Percentiles rank a stretch among this genome's conserved stretches.
Evolutionary conservation across 139 green algal genomes (phyloP).

Genomic region (Spirogloea muscicola): DNA sequence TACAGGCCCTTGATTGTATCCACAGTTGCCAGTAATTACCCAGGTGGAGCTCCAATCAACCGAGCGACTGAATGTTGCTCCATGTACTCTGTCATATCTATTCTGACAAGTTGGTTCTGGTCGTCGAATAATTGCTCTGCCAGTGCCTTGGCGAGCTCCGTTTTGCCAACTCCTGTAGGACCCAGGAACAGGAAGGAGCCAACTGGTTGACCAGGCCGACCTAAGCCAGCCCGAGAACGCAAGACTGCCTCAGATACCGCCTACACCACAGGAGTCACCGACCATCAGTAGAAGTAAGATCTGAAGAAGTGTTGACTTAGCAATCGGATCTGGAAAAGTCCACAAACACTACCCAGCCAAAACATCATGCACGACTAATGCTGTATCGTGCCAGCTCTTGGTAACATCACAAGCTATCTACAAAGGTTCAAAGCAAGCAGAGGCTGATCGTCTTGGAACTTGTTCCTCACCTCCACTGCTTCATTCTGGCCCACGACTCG

Average conservation of each 20-base stretch:
- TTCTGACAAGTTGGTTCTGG: constrained; percentile 64
- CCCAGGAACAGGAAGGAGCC: constrained; percentile 88
- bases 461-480: too few relatives aligned
- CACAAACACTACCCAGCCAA: too few relatives aligned
- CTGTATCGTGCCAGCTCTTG: too few relatives aligned
- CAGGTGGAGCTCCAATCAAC: constrained; percentile 75
- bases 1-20: too few relatives aligned
- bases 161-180: constrained; percentile 78
- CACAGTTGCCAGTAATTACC: constrained; percentile 29
- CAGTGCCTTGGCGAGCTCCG: constrained; percentile 78
- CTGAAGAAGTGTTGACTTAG: too few relatives aligned
- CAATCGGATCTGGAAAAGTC: too few relatives aligned
- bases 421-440: too few relatives aligned
- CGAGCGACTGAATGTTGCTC: constrained; percentile 73
- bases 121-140: constrained; percentile 82
- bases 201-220: constrained; percentile 47
- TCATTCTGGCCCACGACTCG: constrained; percentile 70
- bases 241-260: constrained; percentile 85
- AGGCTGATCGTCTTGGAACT: too few relatives aligned
- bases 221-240: constrained; percentile 71
- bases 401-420: too few relatives aligned
- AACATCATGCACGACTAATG: too few relatives aligned
- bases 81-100: constrained; percentile 68
- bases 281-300: too few relatives aligned
- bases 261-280: too few relatives aligned